phyloP scores from a whole-genome alignment of 2,329 filamentous ascomycete genomes.

The Pestalotiopsis sp. region DNA sequence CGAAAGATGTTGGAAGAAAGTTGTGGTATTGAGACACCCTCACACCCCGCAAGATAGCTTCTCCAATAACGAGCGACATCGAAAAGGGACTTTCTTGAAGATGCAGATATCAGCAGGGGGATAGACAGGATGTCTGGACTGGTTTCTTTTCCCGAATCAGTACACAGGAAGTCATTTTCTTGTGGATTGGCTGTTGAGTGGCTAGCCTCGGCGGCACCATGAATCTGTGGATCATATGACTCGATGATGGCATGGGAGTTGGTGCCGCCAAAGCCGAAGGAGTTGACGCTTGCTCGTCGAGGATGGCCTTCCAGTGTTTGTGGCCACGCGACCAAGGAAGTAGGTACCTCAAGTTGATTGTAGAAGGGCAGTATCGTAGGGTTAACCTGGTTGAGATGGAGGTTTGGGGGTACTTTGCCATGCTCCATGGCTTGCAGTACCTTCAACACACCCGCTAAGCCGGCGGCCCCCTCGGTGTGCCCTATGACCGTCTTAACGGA shows the following conservation, averaged over 20 bases:
- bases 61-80: constrained; percentile 28
- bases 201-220: constrained; percentile 18
- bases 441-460: constrained; percentile 51
- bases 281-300: constrained; percentile 45
- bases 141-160: neutral
- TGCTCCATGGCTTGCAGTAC: constrained; percentile 43
- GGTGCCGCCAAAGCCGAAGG: constrained; percentile 47
- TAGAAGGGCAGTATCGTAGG: constrained; percentile 41
- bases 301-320: constrained; percentile 35
- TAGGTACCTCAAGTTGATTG: constrained; percentile 36
- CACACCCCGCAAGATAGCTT: constrained; percentile 29
- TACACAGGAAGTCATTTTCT: neutral
- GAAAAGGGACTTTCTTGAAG: constrained; percentile 35
- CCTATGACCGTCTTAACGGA: constrained; percentile 49
- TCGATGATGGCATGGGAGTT: constrained; percentile 48
- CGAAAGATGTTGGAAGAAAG: constrained; percentile 36
- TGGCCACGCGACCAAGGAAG: constrained; percentile 35
- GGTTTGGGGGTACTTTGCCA: constrained; percentile 42
- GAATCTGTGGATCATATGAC: constrained; percentile 35
- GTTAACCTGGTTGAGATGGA: constrained; percentile 43
- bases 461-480: constrained; percentile 52
- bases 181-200: neutral
- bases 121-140: constrained; percentile 14
- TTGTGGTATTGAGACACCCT: constrained; percentile 16
- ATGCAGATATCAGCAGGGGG: constrained; percentile 41